Conservation (phyloP, 768 basidiomycete genomes). For the Lactarius hatsudake region DNA sequence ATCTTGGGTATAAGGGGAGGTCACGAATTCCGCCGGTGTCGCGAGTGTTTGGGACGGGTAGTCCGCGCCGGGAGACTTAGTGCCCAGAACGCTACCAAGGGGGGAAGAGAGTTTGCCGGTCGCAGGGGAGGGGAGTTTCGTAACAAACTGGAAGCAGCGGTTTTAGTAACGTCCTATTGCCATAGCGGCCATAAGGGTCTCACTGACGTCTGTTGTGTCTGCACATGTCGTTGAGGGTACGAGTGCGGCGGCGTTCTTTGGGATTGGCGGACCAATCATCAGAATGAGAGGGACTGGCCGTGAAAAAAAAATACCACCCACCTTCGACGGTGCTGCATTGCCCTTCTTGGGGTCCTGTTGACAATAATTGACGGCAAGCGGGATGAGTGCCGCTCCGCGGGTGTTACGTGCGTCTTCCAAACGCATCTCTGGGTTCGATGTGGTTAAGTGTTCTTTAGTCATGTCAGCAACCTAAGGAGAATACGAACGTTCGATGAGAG, state of each 20-base stretch:
- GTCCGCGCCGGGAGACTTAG: not conserved
- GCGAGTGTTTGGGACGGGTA: not conserved
- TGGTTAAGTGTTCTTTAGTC: constrained; percentile 6
- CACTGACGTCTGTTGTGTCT: constrained; percentile 19
- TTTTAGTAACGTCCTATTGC: not conserved
- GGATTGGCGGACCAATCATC: constrained; percentile 1
- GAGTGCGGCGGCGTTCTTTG: not conserved
- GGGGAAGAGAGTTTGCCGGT: not conserved
- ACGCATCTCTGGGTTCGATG: constrained; percentile 6
- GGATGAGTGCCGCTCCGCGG: not conserved
- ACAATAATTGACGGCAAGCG: not conserved
- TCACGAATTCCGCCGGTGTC: not conserved
- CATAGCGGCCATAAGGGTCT: not conserved
- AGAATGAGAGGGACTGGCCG: not conserved
- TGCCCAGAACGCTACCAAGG: not conserved
- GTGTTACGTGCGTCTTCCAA: not conserved
- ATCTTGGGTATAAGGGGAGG: not conserved
- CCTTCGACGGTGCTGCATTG: not conserved
- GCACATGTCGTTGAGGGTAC: constrained; percentile 4
- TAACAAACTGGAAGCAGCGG: constrained; percentile 2
- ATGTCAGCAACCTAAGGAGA: constrained; percentile 16
- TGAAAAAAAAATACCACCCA: not conserved
- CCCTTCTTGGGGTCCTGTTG: constrained; percentile 11
- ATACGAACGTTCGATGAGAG: not conserved
- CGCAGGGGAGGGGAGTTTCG: not conserved